phyloP scores from a whole-genome alignment of 2,329 filamentous ascomycete genomes.

The Colletotrichum lini region DNA sequence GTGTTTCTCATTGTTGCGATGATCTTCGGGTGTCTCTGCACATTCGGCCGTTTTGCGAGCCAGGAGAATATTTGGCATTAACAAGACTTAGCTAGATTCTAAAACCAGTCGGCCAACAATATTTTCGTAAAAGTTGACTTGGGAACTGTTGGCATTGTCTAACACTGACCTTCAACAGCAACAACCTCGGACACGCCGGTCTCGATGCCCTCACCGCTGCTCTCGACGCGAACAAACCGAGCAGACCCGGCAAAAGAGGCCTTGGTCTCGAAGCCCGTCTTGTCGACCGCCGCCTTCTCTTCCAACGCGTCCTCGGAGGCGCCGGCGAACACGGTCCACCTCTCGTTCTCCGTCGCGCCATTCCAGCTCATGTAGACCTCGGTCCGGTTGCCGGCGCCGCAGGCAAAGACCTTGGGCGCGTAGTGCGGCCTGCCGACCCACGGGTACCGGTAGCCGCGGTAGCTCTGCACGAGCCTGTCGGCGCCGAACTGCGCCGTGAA shows the following conservation, averaged over 20 bases:
- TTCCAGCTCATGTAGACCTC: constrained; percentile 56
- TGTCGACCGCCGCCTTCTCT: constrained; percentile 18
- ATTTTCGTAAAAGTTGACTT: too few species aligned
- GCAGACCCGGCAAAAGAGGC: constrained; percentile 8
- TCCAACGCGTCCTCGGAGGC: constrained; percentile 7
- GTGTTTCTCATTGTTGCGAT: too few species aligned
- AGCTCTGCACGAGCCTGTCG: constrained; percentile 62
- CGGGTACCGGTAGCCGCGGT: constrained; percentile 67
- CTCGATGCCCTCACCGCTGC: constrained; percentile 17
- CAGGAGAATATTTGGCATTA: too few species aligned
- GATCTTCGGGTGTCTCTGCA: too few species aligned
- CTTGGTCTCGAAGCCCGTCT: constrained; percentile 32
- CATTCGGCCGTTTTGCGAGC: too few species aligned
- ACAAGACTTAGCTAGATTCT: too few species aligned
- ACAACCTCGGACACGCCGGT: constrained; percentile 24
- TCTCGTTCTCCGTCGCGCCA: constrained; percentile 50
- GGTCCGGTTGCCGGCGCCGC: constrained; percentile 8
- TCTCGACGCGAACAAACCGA: constrained; percentile 20
- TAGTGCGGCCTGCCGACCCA: constrained; percentile 65
- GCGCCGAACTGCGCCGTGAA: constrained; percentile 66
- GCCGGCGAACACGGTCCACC: constrained; percentile 47
- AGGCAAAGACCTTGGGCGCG: constrained; percentile 26
- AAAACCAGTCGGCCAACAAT: too few species aligned
- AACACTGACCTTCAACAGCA: constrained; percentile 18
- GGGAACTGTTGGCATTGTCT: background rate